Evolutionary conservation across 495 filamentous ascomycete genomes (phyloP), one percentile per base, ranked within the genome.

Genomic region (Chaetomium tenue): DNA sequence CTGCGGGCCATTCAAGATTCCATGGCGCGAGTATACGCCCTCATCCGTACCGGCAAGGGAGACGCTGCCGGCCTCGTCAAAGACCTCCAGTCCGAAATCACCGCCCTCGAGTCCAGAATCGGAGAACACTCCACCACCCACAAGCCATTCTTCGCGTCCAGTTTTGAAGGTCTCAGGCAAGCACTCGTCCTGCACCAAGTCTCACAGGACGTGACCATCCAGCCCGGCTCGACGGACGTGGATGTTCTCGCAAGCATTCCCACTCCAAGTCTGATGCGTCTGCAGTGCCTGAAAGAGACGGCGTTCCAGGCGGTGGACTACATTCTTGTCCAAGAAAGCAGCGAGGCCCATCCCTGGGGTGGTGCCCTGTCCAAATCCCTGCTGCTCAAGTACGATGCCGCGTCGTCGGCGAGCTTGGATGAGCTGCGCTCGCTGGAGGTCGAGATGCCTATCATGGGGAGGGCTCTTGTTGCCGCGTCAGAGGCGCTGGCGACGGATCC

Each of bases 101-200:
- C 75, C 7, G 76, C 82, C 28, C 77, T 91, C 57, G 81, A 85
- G 58, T 76, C 33, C 2, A 76, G 68, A 11, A 75, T 81, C 20
- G 79, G 79, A 63, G 63, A 75, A 40, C 63, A 82, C 69, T 68
- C 72, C 15, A 67, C 60, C 57, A 71, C 59, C 68, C 81, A 58
- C 75, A 81, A 70, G 51, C 82, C 82, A 6, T 83, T 80, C 68
- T 88, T 93, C 65, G 76, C 81, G 13, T 66, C 75, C 12, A 81
- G 88, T 61, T 92, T 92, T 65, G 88, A 91, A 70, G 76, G 80
- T 4, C 68, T 92, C 44, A 82, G 87, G 69, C 86, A 91, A 71
- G 87, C 85, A 62, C 75, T 82, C n/a, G 78, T 77, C 4, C 68
- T 85, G 28, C 73, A 79, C 56, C 68, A 63, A 26, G 68, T 80